Evolutionary conservation across 2,329 filamentous ascomycete genomes (phyloP).

Genomic region (Talaromyces amestolkiae): DNA sequence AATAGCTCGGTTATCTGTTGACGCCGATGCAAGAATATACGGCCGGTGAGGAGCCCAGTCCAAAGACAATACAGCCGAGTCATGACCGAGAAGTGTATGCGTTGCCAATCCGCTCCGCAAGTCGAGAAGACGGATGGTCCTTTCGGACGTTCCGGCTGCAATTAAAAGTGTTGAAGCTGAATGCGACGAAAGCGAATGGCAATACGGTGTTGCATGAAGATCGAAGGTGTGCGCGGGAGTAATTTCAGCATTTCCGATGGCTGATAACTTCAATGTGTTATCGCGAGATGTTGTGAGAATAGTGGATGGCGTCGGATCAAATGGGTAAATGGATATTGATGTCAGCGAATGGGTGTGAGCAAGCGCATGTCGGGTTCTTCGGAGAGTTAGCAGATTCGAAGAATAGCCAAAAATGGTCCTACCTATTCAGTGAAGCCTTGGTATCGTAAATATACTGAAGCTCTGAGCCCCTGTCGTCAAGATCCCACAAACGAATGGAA

Average conservation of each 20-base stretch:
- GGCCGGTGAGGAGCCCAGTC: slow-evolving; percentile 81
- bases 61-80: slow-evolving; percentile 64
- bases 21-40: slow-evolving; percentile 76
- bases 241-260: slow-evolving; percentile 39
- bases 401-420: not conserved
- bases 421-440: slow-evolving; percentile 45
- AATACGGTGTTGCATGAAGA: slow-evolving; percentile 47
- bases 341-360: slow-evolving; percentile 48
- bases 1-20: slow-evolving; percentile 77
- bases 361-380: slow-evolving; percentile 32
- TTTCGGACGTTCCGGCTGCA: slow-evolving; percentile 83
- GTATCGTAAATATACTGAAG: slow-evolving; percentile 55
- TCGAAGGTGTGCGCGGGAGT: slow-evolving; percentile 46
- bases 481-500: slow-evolving; percentile 81
- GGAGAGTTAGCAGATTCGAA: slow-evolving; percentile 51
- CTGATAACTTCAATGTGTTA: slow-evolving; percentile 46
- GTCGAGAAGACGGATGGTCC: slow-evolving; percentile 79
- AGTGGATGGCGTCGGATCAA: slow-evolving; percentile 47
- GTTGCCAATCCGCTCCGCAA: slow-evolving; percentile 75
- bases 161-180: slow-evolving; percentile 71
- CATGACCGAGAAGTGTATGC: slow-evolving; percentile 68
- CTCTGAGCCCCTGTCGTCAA: slow-evolving; percentile 59
- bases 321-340: slow-evolving; percentile 49
- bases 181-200: slow-evolving; percentile 69
- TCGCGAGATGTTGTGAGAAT: slow-evolving; percentile 48